Evolutionary conservation across 2,329 filamentous ascomycete genomes (phyloP), one percentile per base, ranked within the genome.

Genomic region (Neonectria hederae): DNA sequence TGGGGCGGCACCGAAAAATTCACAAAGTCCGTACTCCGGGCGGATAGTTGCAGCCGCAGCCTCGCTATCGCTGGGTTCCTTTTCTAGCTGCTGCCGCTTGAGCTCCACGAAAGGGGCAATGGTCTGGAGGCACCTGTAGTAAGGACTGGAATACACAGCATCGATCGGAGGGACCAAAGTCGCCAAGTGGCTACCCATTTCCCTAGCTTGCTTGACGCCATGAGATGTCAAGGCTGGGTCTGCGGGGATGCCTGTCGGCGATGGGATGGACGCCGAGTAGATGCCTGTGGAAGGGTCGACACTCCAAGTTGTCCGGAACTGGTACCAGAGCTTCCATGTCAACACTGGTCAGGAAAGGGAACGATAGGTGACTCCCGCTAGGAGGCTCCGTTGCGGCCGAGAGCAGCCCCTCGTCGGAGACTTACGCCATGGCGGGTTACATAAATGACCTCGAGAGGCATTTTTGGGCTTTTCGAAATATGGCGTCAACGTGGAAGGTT

Each of bases 291-390:
- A 82, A 49, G 89, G 88, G 79, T 98, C 90, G 65, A 98, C 92
- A 46, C 88, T 88, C 93, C 94, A 98, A 77, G 92, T 94, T 69
- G 92, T 90, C 67, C 96, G 93, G 80, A 97, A 97, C 94, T 97
- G 78, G 48, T 60, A 43, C 60, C 64, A 59, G 64, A 40, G 65
- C 38, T 54, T 43, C 14, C 42, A 21, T 66, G 68, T 74, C 59
- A 74, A 68, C 32, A 54, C 48, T 40, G 51, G 26, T 19, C 30
- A 38, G 48, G 43, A 53, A 21, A 60, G 45, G 52, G n/a, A 30
- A 43, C 26, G 11, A 46, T 14, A 10, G 19, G 28, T 32, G 21
- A 35, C 38, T 57, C 26, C 17, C 26, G 38, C 43, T 61, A 42
- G 35, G 62, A 54, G 30, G 38, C 30, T 35, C 53, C 28, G 35